These are phyloP conservation scores for Pseudocercospora ulei DNA, from an alignment of 2,329 filamentous ascomycete species.

Conservation along the genomic window DNA sequence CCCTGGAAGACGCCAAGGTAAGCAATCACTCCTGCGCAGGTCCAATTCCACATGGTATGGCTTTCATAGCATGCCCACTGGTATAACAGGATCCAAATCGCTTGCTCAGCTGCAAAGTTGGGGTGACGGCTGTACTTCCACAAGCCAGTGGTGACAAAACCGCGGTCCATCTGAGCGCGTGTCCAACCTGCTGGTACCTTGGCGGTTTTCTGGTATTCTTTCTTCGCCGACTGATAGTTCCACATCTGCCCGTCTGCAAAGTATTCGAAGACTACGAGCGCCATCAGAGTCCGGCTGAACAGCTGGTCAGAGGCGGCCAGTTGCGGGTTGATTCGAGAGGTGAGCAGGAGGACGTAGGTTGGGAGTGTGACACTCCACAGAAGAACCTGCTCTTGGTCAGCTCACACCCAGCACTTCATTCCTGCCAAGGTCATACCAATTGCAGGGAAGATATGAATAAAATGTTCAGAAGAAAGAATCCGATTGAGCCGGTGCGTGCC, in stretches of 20 bases:
- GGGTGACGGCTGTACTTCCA: slow-evolving; percentile 87
- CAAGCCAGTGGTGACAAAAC: slow-evolving; percentile 74
- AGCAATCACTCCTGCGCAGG: slow-evolving; percentile 55
- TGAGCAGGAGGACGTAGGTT: slow-evolving; percentile 70
- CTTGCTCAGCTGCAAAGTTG: slow-evolving; percentile 88
- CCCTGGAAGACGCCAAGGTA: slow-evolving; percentile 78
- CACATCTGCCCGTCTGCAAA: slow-evolving; percentile 90
- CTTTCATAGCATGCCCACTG: slow-evolving; percentile 74
- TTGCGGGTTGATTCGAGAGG: slow-evolving; percentile 50
- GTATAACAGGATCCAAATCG: slow-evolving; percentile 80
- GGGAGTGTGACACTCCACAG: slow-evolving; percentile 71
- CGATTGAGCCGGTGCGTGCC: slow-evolving; percentile 50
- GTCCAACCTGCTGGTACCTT: slow-evolving; percentile 53
- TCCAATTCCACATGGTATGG: slow-evolving; percentile 66
- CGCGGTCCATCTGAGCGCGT: slow-evolving; percentile 72
- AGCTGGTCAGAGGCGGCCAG: slow-evolving; percentile 47
- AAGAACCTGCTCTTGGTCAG: slow-evolving; percentile 47
- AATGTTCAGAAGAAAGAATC: slow-evolving; percentile 78
- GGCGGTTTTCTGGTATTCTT: slow-evolving; percentile 60
- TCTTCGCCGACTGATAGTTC: slow-evolving; percentile 76
- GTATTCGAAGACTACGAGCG: slow-evolving; percentile 56
- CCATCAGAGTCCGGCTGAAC: slow-evolving; percentile 49
- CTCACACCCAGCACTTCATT: not conserved
- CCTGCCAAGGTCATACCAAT: slow-evolving; percentile 36
- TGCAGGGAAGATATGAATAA: slow-evolving; percentile 82